Percentiles rank a stretch among this genome's conserved stretches.
Conservation (phyloP, 129 eudicot genomes). For the Cynara cardunculus region DNA sequence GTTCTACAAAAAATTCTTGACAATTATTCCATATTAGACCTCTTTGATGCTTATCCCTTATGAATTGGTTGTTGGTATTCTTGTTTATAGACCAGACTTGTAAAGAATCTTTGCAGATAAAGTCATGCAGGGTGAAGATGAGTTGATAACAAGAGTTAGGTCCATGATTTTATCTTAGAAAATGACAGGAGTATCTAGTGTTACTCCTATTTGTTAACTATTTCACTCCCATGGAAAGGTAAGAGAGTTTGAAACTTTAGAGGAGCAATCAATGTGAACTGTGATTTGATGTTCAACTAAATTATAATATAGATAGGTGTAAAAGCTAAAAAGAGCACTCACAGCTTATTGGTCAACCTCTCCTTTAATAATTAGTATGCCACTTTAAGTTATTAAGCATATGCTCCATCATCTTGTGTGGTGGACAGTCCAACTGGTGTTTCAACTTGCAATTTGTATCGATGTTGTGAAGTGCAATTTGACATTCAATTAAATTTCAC, state of each 20-base stretch:
- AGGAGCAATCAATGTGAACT: background rate
- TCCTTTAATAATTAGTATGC: background rate
- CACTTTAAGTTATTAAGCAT: constrained; percentile 12
- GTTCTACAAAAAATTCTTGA: background rate
- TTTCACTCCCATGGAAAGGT: background rate
- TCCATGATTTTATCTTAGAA: background rate
- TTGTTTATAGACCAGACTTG: background rate
- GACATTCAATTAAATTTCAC: background rate
- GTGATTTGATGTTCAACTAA: background rate
- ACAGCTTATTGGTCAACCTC: background rate
- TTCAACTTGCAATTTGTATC: constrained; percentile 10
- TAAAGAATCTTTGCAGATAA: background rate
- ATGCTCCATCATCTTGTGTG: background rate
- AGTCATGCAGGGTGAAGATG: background rate
- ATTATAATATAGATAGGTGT: background rate
- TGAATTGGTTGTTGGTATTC: background rate
- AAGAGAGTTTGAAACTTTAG: background rate
- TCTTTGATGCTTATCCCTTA: background rate
- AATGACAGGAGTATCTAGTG: background rate
- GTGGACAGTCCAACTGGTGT: constrained; percentile 6
- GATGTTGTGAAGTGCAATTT: background rate
- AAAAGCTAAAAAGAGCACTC: background rate
- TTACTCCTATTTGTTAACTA: background rate
- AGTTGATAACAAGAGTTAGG: background rate
- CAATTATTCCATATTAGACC: background rate